Percentiles rank a stretch among this genome's conserved stretches.
phyloP scores from a whole-genome alignment of 768 basidiomycete genomes.

The Tulasnella sp. region DNA sequence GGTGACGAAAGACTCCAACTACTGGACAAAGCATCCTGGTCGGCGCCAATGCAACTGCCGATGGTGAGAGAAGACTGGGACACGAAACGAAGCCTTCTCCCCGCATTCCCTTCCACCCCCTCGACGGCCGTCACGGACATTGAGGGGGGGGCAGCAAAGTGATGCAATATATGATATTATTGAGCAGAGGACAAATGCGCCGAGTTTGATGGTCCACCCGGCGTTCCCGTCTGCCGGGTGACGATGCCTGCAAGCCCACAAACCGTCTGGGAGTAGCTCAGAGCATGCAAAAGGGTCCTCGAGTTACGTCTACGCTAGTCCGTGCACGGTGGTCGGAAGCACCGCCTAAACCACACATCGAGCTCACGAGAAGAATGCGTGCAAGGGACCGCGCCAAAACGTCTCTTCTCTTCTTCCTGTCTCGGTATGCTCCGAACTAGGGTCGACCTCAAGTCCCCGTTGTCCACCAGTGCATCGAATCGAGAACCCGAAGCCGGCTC shows the following conservation, averaged over 20 bases:
- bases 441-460: not conserved
- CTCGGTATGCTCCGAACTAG: not conserved
- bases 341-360: not conserved
- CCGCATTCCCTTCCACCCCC: not conserved
- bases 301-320: not conserved
- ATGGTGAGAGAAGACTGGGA: not conserved
- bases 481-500: not conserved
- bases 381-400: not conserved
- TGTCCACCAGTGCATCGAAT: not conserved
- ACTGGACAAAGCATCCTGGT: not conserved
- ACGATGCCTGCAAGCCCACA: not conserved
- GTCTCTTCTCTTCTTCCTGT: not conserved
- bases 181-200: not conserved
- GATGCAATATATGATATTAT: not conserved
- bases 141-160: not conserved
- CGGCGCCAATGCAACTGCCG: conserved; percentile 6
- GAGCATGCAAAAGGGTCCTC: not conserved
- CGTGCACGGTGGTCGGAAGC: not conserved
- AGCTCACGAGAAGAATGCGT: not conserved
- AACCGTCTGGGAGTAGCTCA: not conserved
- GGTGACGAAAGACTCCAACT: conserved; percentile 3
- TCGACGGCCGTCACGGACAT: too few species aligned
- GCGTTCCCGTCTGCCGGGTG: not conserved
- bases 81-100: not conserved
- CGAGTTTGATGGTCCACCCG: not conserved